Evolutionary conservation across 2,329 filamentous ascomycete genomes (phyloP), one percentile per base, ranked within the genome.

Genomic region (Leptoxyphium fumago): DNA sequence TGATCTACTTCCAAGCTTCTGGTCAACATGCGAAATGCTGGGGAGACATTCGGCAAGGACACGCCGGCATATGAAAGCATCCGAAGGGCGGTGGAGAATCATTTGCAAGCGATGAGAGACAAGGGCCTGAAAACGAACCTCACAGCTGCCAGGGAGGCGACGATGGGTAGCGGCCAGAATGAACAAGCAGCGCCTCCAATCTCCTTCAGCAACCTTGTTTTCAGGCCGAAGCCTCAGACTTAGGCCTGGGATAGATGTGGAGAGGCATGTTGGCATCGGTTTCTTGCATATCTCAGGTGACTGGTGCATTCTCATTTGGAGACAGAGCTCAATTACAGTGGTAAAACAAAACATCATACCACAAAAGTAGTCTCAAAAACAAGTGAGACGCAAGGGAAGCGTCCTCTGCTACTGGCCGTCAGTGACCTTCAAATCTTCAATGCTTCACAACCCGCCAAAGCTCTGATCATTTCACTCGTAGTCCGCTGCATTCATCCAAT

Each of bases 11-110:
- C 21, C 21, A 26, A 64, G 61, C 55, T 64, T 14, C 54, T 60
- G 10, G 50, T 50, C 29, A 63, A 61, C 43, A 55, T 64, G 10
- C 54, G 55, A 36, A 64, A 63, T 43, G 57, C 61, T 18, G 49
- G 50, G 9, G 47, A 53, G n/a, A 61, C 59, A 5, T 63, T 61
- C 43, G 61, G 62, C 41, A 52, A 56, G 43, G 50, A 54, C 34
- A 58, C 57, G 18, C 45, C 52, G 2, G 55, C 59, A 18, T 57
- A 59, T 45, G 50, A 57, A 30, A 50, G 46, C 42, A 54, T 63
- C 2, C 48, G 53, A 10, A 51, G 48, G 2, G 56, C 52, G 17
- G 50, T 64, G 3, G 47, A 59, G 41, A 55, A 59, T 32, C 58
- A 62, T 41, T 45, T 64, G 0, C 44, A 51, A 30, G 46, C 51